Base-by-base conservation (phyloP, 306 rosid species). In the Cicer cuneatum region DNA sequence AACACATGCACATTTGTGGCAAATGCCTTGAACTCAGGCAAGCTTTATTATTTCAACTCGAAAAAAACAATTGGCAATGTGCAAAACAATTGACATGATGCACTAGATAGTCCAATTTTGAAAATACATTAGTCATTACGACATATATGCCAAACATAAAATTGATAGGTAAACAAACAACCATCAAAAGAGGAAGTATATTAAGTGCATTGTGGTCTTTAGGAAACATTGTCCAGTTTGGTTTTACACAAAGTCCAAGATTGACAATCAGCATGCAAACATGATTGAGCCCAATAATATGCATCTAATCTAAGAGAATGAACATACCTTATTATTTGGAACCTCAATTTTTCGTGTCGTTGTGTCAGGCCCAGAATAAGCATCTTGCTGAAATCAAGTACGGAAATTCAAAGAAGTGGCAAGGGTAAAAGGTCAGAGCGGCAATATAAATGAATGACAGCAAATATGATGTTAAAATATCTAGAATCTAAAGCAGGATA, bases 311-410 rank as follows among this genome's bases (percentile, higher is more conserved):
- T 11, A 33, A 42, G 37, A 56, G 14, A 56, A 33, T 59, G 5
- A 15, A 64, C 66, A 19, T 42, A 95, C 99, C 99, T 95, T 92
- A 74, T 92, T 95, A 75, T 86, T 95, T 33, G 99, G 99, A 72
- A 95, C 98, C 67, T 92, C 97, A 70, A 95, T 90, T 80, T 68
- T 89, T 71, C 82, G 84, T 0, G 97, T 63, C 0, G 79, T 74
- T n/a, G 74, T 47, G 15, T 85, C 83, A 47, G 74, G 54, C 5
- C 19, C 90, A 63, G 79, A 24, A 73, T 60, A 78, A 47, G 72
- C 78, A 39, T 81, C 88, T 66, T 81, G 87, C 87, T 82, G 86
- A 75, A 84, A 77, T 24, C 57, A 76, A 51, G 39, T 37, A n/a
- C 15, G 15, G 15, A 40, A 57, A 29, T 12, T 19, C 45, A 57